These are phyloP conservation scores for Cryptococcus amylolentus DNA, from an alignment of 1,284 basidiomycete genomes.

Conservation along the genomic window DNA sequence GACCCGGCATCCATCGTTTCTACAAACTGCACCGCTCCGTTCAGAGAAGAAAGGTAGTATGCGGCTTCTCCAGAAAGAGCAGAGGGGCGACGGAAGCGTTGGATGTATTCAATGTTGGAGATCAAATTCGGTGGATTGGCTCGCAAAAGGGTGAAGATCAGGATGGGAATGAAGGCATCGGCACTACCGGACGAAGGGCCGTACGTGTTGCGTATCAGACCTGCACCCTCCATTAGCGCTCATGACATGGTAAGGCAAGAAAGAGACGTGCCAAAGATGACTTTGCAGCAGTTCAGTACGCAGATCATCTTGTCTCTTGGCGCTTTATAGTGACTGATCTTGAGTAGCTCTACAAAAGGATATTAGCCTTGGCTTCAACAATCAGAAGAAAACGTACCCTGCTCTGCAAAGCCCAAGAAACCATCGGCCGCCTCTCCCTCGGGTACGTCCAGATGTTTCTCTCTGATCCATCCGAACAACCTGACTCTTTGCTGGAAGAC, in stretches of 20 bases:
- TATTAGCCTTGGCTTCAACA: neutral
- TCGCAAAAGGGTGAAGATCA: slow-evolving; percentile 91
- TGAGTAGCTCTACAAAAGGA: slow-evolving; percentile 67
- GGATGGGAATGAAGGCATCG: slow-evolving; percentile 89
- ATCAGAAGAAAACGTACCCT: slow-evolving; percentile 58
- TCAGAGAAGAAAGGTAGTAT: slow-evolving; percentile 92
- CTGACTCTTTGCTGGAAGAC: slow-evolving; percentile 86
- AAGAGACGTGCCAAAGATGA: slow-evolving; percentile 80
- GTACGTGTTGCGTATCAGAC: slow-evolving; percentile 77
- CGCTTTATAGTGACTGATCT: slow-evolving; percentile 98
- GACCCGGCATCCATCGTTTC: slow-evolving; percentile 95
- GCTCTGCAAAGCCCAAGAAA: slow-evolving; percentile 89
- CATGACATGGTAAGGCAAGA: slow-evolving; percentile 2
- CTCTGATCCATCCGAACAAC: slow-evolving; percentile 85
- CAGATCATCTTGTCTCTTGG: slow-evolving; percentile 97
- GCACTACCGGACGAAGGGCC: slow-evolving; percentile 62
- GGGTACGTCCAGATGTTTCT: slow-evolving; percentile 79
- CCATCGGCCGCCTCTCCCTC: slow-evolving; percentile 58
- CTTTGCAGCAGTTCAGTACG: slow-evolving; percentile 96
- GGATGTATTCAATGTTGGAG: slow-evolving; percentile 96
- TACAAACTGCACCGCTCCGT: slow-evolving; percentile 89
- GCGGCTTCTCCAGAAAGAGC: slow-evolving; percentile 93
- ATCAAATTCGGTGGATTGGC: slow-evolving; percentile 89
- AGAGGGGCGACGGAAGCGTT: slow-evolving; percentile 83
- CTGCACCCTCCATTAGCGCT: slow-evolving; percentile 49